Evolutionary conservation across 192 early-diverging fungal species (phyloP).

Genomic region (Cladochytrium replicatum): DNA sequence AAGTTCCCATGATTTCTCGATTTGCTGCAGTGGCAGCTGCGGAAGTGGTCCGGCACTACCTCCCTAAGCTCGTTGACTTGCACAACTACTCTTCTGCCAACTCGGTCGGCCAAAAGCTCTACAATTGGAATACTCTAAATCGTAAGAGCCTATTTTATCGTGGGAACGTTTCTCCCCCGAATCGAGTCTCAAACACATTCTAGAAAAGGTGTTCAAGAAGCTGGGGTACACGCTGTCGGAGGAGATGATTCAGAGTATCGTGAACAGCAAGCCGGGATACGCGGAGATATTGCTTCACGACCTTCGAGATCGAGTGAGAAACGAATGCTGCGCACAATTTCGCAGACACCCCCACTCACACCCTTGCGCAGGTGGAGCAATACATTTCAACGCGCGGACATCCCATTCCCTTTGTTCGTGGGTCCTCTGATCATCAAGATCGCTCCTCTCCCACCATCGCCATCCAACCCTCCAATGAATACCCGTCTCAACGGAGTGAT

Average conservation of each 20-base stretch:
- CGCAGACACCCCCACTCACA: neutral
- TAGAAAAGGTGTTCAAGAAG: slow-evolving; percentile 43
- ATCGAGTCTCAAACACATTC: neutral
- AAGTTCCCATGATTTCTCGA: neutral
- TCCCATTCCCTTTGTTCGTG: neutral
- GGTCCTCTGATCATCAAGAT: neutral
- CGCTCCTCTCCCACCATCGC: neutral
- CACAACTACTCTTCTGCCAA: slow-evolving; percentile 47
- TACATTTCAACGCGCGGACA: neutral
- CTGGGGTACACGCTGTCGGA: slow-evolving; percentile 27
- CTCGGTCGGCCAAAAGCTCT: slow-evolving; percentile 37
- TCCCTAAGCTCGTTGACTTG: slow-evolving; percentile 42
- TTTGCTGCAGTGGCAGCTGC: slow-evolving; percentile 29
- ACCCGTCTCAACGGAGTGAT: neutral
- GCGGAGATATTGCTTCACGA: slow-evolving; percentile 37
- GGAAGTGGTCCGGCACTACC: slow-evolving; percentile 37
- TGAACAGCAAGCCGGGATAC: slow-evolving; percentile 30
- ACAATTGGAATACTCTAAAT: slow-evolving; percentile 49
- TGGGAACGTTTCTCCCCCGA: neutral
- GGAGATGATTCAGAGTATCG: slow-evolving; percentile 34
- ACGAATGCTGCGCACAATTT: neutral
- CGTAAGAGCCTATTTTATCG: slow-evolving; percentile 17
- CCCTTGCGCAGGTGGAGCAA: slow-evolving; percentile 6
- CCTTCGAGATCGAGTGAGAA: slow-evolving; percentile 29
- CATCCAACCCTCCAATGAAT: neutral